Percentiles rank a stretch among this genome's conserved stretches.
Conservation (phyloP, 257 asterid species). For the Petunia axillaris region DNA sequence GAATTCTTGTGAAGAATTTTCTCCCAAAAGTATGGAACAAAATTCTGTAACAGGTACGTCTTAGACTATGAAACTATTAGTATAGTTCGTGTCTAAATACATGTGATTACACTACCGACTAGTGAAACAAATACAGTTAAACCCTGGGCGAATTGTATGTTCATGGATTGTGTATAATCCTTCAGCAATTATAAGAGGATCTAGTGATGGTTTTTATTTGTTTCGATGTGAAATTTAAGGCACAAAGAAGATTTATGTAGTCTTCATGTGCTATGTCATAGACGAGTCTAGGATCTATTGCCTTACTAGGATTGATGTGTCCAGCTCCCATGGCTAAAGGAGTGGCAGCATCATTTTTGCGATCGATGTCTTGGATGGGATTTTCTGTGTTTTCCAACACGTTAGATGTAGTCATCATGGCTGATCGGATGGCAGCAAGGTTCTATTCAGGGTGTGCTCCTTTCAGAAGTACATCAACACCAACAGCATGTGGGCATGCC, state of each 20-base stretch:
- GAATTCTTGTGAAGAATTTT: no score
- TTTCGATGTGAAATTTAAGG: slow-evolving; percentile 39
- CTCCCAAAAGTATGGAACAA: no score
- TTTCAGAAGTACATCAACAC: slow-evolving; percentile 60
- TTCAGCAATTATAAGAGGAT: slow-evolving; percentile 28
- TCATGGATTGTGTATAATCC: no score
- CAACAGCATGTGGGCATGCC: slow-evolving; percentile 72
- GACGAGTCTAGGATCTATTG: slow-evolving; percentile 65
- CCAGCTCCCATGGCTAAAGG: slow-evolving; percentile 75
- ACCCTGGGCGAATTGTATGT: no score
- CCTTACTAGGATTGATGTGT: slow-evolving; percentile 63
- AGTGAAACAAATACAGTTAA: no score
- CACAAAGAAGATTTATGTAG: slow-evolving; percentile 56
- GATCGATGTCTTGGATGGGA: slow-evolving; percentile 50
- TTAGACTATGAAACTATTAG: no score
- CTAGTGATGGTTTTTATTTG: slow-evolving; percentile 51
- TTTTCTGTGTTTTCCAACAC: slow-evolving; percentile 41
- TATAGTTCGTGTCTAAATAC: no score
- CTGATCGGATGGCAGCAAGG: slow-evolving; percentile 42
- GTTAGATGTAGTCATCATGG: slow-evolving; percentile 68
- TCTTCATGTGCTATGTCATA: slow-evolving; percentile 48
- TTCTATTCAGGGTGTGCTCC: slow-evolving; percentile 45
- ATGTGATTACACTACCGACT: no score
- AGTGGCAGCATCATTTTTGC: slow-evolving; percentile 32
- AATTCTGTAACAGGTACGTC: no score